Evolutionary conservation across 306 rosid genomes (phyloP).

Genomic region (Senna siamea): DNA sequence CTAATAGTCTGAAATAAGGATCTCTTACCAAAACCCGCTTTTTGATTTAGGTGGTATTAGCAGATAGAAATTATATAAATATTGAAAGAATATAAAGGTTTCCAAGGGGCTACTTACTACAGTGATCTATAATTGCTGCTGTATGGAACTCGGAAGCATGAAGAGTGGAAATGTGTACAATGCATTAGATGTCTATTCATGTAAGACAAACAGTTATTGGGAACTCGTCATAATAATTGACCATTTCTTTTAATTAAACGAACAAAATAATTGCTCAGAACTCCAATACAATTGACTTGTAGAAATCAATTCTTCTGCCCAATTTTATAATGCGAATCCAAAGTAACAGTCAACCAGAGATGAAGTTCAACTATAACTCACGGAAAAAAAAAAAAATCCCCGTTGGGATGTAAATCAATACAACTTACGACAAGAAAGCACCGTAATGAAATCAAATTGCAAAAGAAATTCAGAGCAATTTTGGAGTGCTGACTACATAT

Average conservation of each 20-base stretch:
- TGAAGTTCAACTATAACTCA: constrained; percentile 14
- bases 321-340: not conserved
- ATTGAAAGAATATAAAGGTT: not conserved
- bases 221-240: not conserved
- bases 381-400: too few species aligned
- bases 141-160: not conserved
- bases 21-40: too few species aligned
- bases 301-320: constrained; percentile 3
- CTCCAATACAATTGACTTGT: not conserved
- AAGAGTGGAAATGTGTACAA: too few species aligned
- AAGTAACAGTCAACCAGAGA: too few species aligned
- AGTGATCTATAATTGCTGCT: not conserved
- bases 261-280: not conserved
- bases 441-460: constrained; percentile 17
- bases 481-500: not conserved
- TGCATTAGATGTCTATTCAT: not conserved
- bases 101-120: not conserved
- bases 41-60: too few species aligned
- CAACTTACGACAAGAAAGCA: too few species aligned
- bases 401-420: too few species aligned
- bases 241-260: not conserved
- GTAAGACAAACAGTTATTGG: too few species aligned
- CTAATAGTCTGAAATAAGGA: too few species aligned
- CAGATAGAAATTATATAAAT: not conserved
- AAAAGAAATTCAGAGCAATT: constrained; percentile 7